Evolutionary conservation across 169 alveolate genomes (phyloP).

Genomic region (Plasmodium falciparum): DNA sequence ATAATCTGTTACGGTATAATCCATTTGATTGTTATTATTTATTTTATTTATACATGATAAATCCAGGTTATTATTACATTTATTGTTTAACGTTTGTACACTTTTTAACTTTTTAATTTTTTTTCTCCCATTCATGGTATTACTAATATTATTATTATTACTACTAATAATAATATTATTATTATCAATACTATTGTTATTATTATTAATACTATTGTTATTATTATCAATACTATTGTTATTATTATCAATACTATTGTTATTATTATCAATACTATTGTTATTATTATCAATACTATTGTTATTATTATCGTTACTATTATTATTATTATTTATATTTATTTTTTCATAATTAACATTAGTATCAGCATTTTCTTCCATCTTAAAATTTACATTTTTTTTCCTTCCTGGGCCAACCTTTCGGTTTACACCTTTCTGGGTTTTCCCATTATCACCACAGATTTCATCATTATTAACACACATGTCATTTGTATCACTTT

Average conservation of each 20-base stretch:
- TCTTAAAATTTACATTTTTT: too few species aligned
- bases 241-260: background rate
- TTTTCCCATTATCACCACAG: too few species aligned
- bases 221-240: background rate
- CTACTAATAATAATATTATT: background rate
- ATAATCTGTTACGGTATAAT: too few species aligned
- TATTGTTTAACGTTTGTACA: background rate
- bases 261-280: background rate
- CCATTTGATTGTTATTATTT: too few species aligned
- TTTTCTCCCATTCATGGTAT: background rate
- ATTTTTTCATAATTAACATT: too few species aligned
- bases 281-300: background rate
- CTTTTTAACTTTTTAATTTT: slow-evolving; percentile 5
- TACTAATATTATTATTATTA: background rate
- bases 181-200: background rate
- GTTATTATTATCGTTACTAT: background rate
- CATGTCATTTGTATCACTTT: too few species aligned
- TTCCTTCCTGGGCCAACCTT: too few species aligned
- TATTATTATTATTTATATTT: background rate
- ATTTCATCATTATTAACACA: too few species aligned
- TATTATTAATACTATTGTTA: background rate
- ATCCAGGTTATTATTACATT: too few species aligned
- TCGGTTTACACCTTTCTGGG: too few species aligned
- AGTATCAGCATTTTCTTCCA: too few species aligned
- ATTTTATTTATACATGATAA: too few species aligned